phyloP scores from a whole-genome alignment of 1,139 yeast species.

The Pichia sp. region DNA sequence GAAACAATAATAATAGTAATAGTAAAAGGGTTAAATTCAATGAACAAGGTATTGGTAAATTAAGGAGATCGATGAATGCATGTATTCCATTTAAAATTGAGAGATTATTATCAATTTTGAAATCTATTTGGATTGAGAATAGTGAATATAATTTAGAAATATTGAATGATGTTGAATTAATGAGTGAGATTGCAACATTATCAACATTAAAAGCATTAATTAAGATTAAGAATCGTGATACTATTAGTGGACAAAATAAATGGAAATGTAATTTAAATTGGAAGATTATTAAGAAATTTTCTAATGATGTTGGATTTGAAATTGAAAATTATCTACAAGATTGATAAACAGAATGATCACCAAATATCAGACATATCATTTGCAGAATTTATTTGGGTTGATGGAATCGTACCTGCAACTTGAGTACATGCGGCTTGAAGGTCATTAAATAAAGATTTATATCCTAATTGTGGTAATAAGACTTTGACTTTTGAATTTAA shows the following conservation, averaged over 20 bases:
- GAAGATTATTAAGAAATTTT: conserved; percentile 39
- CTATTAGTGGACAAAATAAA: conserved; percentile 44
- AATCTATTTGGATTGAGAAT: conserved; percentile 37
- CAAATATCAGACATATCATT: conserved; percentile 23
- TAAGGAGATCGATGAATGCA: conserved; percentile 36
- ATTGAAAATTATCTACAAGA: conserved; percentile 38
- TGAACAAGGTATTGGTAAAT: conserved; percentile 29
- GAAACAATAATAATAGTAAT: conserved; percentile 13
- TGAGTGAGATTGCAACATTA: conserved; percentile 45
- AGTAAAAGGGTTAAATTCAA: conserved; percentile 30
- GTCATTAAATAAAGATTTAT: conserved; percentile 16
- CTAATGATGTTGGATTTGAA: conserved; percentile 43
- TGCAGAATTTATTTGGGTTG: conserved; percentile 17
- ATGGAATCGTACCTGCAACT: conserved; percentile 23
- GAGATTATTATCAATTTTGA: conserved; percentile 44
- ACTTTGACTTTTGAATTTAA: conserved; percentile 23
- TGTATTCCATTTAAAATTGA: conserved; percentile 48
- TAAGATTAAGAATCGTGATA: conserved; percentile 36
- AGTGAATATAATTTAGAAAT: conserved; percentile 27
- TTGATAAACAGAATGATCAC: conserved; percentile 15
- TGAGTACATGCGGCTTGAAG: conserved; percentile 18
- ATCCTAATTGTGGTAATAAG: conserved; percentile 20
- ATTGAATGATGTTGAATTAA: conserved; percentile 41
- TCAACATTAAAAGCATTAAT: conserved; percentile 42
- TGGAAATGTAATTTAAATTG: conserved; percentile 50